Evolutionary conservation across 192 early-diverging fungal species (phyloP), one percentile per base, ranked within the genome.

Genomic region (Backusella macrospora): DNA sequence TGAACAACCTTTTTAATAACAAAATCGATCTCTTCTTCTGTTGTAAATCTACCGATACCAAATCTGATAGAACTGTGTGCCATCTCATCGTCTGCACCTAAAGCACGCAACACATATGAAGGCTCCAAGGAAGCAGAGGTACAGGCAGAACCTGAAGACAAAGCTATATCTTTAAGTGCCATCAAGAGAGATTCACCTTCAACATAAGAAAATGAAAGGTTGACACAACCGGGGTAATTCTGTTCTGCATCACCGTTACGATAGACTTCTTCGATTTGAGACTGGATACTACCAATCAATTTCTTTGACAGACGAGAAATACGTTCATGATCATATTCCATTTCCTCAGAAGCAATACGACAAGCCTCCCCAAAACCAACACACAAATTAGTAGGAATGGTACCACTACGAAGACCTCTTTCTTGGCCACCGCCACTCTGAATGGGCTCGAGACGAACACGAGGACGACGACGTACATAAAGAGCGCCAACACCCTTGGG

Each of bases 161-260:
- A 86, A 2, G 97, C 97, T 71, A 99, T 92, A 65, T 99, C 96
- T 79, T 99, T 99, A 7, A 99, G 87, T 0, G 97, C 97, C 97
- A 99, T 99, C 65, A 99, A 83, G 42, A 99, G 86, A 9, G 95
- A 97, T 82, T 99, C 97, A 55, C 97, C 97, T 84, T 99, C 97
- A 16, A 99, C 93, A 81, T 95, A 99, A 5, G 95, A 91, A 74
- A 99, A 99, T 14, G 95, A 96, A 48, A 99, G 86, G 76, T 99
- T 99, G 66, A 99, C 94, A 78, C 97, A 99, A 82, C 87, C 91
- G 34, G 95, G 92, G 76, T 96, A 99, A 15, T 87, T 85, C 29
- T 87, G 77, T 15, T 85, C 83, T 3, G 90, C 86, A 73, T 95
- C 95, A 64, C 97, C 97, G 73, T 99, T 99, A 52, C 96, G 93